Conservation (phyloP, 306 rosid genomes). For the Fragaria vesca region DNA sequence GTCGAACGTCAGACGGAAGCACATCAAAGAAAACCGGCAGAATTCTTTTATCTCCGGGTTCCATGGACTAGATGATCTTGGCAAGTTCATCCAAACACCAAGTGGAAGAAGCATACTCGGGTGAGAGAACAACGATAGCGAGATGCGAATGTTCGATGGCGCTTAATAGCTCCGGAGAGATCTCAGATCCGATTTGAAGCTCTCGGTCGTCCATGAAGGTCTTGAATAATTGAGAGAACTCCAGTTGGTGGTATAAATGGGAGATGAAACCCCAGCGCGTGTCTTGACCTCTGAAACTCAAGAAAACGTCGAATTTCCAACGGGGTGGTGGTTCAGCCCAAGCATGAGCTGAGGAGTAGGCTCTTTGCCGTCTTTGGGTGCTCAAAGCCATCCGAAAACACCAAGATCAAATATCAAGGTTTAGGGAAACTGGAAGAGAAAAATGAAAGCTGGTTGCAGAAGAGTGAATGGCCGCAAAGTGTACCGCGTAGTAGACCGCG, state of each 20-base stretch:
- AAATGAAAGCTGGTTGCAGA: no score
- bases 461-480: no score
- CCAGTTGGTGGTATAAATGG: not conserved
- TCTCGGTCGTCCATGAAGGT: not conserved
- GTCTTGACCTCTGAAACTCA: slow-evolving; percentile 2
- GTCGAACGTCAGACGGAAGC: not conserved
- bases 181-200: not conserved
- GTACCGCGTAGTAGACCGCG: no score
- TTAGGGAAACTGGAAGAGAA: no score
- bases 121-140: not conserved
- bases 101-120: not conserved
- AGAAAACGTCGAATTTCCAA: not conserved
- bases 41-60: not conserved
- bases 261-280: not conserved
- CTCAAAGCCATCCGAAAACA: no score
- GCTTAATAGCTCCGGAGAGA: not conserved
- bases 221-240: not conserved
- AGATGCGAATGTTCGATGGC: not conserved
- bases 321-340: no score
- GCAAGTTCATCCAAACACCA: slow-evolving; percentile 3
- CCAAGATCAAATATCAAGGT: no score
- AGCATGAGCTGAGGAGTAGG: no score
- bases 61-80: not conserved
- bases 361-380: no score
- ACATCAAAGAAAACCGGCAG: not conserved